Evolutionary conservation across 805 yeast genomes (phyloP), one percentile per base, ranked within the genome.

Genomic region (Isabelozyma heimii): DNA sequence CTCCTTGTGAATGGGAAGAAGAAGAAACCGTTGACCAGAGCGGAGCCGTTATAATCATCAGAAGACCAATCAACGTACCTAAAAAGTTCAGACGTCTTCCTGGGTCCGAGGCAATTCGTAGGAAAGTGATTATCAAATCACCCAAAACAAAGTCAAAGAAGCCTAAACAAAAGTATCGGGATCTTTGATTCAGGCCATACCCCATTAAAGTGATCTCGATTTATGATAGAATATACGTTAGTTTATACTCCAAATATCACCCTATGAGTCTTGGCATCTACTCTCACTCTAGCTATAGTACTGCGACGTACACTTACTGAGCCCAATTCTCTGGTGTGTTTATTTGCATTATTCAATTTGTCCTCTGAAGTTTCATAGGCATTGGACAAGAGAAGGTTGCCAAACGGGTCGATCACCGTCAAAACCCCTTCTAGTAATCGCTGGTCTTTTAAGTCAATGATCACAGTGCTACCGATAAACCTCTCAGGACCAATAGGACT

Each of bases 281-380:
- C 56, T 39, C 43, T 59, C 1, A 69, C 59, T 16, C 61, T 58
- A 2, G 49, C 44, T 2, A 80, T 73, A 4, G 80, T 65, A 1
- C 55, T 52, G 45, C 68, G 63, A 0, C 83, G 84, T 2, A 81
- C 72, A 53, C 84, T 79, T n/a, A 81, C 82, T 8, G 81, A 59
- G 0, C 85, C 85, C 39, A 80, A 55, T 42, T 70, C 71, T 52
- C 85, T 65, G 26, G 50, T 45, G 47, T 66, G 72, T 13, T 44
- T n/a, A 12, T 47, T 52, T 4, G 52, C 43, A 2, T 53, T 45
- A 42, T 63, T 52, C 15, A 70, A 45, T 41, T 51, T 58, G 48
- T 69, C 75, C 4, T 37, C 46, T 0, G 72, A 62, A 12, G 61
- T 63, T 49, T 73, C 79, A 43, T 47, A 56, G 6, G 65, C 69